Conservation (phyloP, 257 asterid species). For the Fraxinus excelsior region DNA sequence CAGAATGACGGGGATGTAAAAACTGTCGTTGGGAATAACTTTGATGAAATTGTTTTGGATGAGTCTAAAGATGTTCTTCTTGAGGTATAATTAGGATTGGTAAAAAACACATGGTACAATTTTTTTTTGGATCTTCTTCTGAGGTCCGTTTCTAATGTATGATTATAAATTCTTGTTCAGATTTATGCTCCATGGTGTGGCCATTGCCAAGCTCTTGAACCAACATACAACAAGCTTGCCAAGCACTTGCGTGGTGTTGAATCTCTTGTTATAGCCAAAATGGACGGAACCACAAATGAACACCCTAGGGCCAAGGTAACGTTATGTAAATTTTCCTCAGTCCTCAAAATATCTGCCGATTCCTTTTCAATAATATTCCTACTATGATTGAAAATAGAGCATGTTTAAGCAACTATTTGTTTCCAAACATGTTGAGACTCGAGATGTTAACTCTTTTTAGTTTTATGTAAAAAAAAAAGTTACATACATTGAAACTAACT, state of each 20-base stretch:
- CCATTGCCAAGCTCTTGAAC: conserved; percentile 92
- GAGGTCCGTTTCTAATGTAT: conserved; percentile 15
- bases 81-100: conserved; percentile 55
- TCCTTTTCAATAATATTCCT: no score
- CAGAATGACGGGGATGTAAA: conserved; percentile 86
- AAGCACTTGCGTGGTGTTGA: conserved; percentile 65
- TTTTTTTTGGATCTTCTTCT: neutral
- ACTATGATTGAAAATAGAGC: no score
- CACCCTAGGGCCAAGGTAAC: conserved; percentile 84
- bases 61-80: conserved; percentile 96
- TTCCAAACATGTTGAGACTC: neutral
- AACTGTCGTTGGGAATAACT: conserved; percentile 62
- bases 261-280: conserved; percentile 87
- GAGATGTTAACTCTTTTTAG: no score
- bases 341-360: neutral
- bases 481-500: no score
- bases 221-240: conserved; percentile 88
- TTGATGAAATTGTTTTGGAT: conserved; percentile 67
- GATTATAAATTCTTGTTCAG: conserved; percentile 33
- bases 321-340: neutral
- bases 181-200: conserved; percentile 99
- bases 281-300: conserved; percentile 96
- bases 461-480: no score
- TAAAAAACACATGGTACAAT: neutral
- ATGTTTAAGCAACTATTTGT: neutral